A percentile compares a stretch with the other conserved stretches of the same genome.
phyloP scores from a whole-genome alignment of 345 rosid species.

The Citrus medica region DNA sequence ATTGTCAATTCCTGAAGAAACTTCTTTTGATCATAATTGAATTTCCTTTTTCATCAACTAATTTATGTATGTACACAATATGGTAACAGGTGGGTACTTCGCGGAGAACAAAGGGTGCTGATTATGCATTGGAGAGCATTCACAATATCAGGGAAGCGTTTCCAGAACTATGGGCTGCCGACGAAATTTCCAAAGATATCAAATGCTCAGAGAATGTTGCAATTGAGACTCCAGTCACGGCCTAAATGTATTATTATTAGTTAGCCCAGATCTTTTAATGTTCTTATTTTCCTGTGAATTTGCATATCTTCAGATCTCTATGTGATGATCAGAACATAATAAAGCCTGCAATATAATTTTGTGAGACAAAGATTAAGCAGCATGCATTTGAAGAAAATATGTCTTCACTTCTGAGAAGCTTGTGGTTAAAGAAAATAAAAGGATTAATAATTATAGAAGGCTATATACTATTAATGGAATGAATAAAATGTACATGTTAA shows the following conservation, averaged over 20 bases:
- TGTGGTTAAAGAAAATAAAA: no score
- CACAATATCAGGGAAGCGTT: slow-evolving; percentile 79
- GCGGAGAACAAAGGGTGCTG: slow-evolving; percentile 59
- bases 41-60: no score
- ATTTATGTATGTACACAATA: neutral
- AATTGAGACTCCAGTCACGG: slow-evolving; percentile 63
- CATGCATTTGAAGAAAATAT: neutral
- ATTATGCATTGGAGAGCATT: slow-evolving; percentile 74
- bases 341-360: neutral
- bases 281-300: neutral
- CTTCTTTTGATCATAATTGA: no score
- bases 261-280: no score
- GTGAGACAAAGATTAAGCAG: neutral
- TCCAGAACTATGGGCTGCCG: slow-evolving; percentile 66
- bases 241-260: slow-evolving; percentile 28
- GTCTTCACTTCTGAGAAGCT: neutral
- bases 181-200: slow-evolving; percentile 35
- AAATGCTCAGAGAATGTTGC: slow-evolving; percentile 37
- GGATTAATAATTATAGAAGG: neutral
- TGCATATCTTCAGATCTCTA: neutral
- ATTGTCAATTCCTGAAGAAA: neutral
- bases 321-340: neutral
- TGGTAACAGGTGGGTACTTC: slow-evolving; percentile 65
- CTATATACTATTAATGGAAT: neutral
- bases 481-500: no score